Base-by-base conservation (phyloP, 2,329 filamentous ascomycete genomes). In the Cercospora nicotianae region DNA sequence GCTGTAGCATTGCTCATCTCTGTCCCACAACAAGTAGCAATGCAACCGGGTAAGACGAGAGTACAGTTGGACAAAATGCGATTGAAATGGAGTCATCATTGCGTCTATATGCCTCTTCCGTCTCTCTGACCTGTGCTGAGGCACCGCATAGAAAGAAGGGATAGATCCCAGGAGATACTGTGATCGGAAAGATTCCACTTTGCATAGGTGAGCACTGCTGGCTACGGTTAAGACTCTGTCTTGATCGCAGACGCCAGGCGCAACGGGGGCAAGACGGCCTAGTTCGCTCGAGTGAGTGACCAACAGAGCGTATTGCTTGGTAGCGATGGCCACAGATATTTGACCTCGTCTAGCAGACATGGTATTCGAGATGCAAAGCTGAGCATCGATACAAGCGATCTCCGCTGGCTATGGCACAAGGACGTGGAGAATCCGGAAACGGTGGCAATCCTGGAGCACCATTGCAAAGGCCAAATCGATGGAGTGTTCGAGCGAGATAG, bases 51-150 rank as follows among this genome's bases (percentile, higher is more conserved):
- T 1, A 42, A 2, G 16, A 3, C 13, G 16, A 42, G 2, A 42
- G 9, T n/a, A n/a, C 1, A 2, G 0, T 42, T 3, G 36, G 9
- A 42, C 36, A 2, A n/a, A n/a, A 3, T 42, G 0, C 4, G 36
- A 42, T 42, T 6, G 36, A 0, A 42, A 3, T n/a, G 36, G 36
- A 42, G 36, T 42, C 36, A 42, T 42, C 16, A 42, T 42, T 42
- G 36, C 16, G 3, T 42, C 6, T 42, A 16, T 42, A 3, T 42
- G 36, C 16, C 16, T 42, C 36, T 42, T 42, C 36, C 9, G 16
- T 42, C 36, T 42, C 6, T 8, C 36, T 42, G 36, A 42, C 1
- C 1, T 8, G 36, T 42, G 7, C 36, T 9, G 7, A 42, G 36
- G 36, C 36, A 42, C 16, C 36, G 0, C 36, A n/a, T 3, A 42